Base-by-base conservation (phyloP, 2,329 filamentous ascomycete genomes). In the Pseudogymnoascus sp. region DNA sequence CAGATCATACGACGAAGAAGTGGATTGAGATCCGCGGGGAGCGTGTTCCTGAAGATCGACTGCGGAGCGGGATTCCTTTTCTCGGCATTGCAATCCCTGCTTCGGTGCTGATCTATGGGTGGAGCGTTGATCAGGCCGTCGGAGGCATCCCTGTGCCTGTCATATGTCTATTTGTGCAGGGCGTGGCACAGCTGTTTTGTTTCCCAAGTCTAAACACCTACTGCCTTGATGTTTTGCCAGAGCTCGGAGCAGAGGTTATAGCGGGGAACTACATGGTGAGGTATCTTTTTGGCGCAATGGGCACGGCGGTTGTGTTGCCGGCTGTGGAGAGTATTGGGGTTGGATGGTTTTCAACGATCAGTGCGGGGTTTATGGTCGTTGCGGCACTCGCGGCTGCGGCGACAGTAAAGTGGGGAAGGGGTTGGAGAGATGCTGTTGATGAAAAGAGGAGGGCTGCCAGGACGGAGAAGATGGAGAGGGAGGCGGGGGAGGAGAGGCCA, bases 211-310 rank as follows among this genome's bases (percentile, higher is more conserved):
- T 92, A 64, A 91, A 92, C 71, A 89, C 88, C 0, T 92, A 94
- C 73, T 92, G 89, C 70, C 74, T 94, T 39, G 89, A 94, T 71
- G 89, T 93, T 11, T 90, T 92, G 85, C 87, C 87, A 65, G 78
- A 79, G 1, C 77, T 81, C 30, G 84, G 84, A 43, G 83, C 86
- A 3, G 89, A 94, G 69, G 88, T 93, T 3, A 83, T 90, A 43
- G 88, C 89, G 0, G 88, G 88, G 0, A 94, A 93, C 71, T 94
- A 92, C 72, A 84, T 91, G 68, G 78, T 89, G 58, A 79, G 90
- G 5, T 94, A 93, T 71, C 70, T 91, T 5, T 88, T 91, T 66
- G 89, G 85, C 0, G 89, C 88, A 9, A 74, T 83, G 4, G 88
- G 84, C 0, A 88, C 85, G 2, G 89, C 87, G 0, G 82, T 84